Conservation (phyloP, 1,139 yeast genomes). For the Zygoascus sp. region DNA sequence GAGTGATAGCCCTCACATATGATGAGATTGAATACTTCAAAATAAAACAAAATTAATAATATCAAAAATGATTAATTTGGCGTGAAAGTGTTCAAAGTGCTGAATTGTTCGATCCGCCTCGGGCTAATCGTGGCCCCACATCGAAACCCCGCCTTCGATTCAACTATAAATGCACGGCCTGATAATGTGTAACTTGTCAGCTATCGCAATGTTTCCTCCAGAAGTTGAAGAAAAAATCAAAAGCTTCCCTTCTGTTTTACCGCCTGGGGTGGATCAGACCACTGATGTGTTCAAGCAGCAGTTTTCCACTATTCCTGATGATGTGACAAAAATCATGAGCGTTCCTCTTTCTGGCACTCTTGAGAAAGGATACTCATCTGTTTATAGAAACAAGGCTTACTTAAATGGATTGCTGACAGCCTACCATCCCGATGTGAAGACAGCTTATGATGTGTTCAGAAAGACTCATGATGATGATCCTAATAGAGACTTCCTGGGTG, state of each 20-base stretch:
- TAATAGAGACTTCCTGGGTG: too few species aligned
- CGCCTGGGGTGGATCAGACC: constrained; percentile 9
- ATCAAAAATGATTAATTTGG: too few species aligned
- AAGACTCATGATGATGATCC: too few species aligned
- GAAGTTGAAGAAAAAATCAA: constrained; percentile 9
- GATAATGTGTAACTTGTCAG: not conserved
- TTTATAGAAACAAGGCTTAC: constrained; percentile 52
- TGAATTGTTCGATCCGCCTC: too few species aligned
- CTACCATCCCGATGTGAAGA: constrained; percentile 47
- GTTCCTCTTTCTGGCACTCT: constrained; percentile 46
- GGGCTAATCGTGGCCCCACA: too few species aligned
- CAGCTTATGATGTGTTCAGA: constrained; percentile 49
- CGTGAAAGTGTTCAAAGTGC: too few species aligned
- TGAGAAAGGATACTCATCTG: constrained; percentile 47
- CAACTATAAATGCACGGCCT: too few species aligned
- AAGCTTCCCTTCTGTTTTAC: constrained; percentile 9
- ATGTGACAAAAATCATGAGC: constrained; percentile 37
- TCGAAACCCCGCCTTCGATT: not conserved
- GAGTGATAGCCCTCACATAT: too few species aligned
- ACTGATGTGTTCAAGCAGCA: constrained; percentile 8
- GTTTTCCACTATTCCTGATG: constrained; percentile 14
- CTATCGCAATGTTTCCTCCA: not conserved
- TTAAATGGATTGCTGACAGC: too few species aligned
- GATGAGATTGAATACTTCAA: too few species aligned
- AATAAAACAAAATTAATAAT: too few species aligned